A percentile compares a stretch with the other conserved stretches of the same genome.
Conservation (phyloP, 805 yeast genomes). For the Cyberlindnera maclurae region DNA sequence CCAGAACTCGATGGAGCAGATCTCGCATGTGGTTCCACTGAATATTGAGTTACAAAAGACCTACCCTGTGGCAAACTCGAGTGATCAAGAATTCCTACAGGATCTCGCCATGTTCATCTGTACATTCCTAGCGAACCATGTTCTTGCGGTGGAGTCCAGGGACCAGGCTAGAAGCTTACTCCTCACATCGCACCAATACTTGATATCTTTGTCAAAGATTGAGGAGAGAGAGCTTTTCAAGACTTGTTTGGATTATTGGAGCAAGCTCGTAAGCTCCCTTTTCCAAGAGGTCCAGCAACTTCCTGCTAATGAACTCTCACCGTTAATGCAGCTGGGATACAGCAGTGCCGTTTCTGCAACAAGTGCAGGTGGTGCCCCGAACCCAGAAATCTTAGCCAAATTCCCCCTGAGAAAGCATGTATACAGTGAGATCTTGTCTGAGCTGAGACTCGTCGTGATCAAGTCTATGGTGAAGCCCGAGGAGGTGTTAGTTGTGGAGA, state of each 20-base stretch:
- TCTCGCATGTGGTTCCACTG: slow-evolving; percentile 62
- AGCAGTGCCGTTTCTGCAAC: slow-evolving; percentile 29
- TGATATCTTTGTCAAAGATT: slow-evolving; percentile 78
- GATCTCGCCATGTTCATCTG: slow-evolving; percentile 91
- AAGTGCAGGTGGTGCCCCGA: slow-evolving; percentile 73
- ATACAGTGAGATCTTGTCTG: slow-evolving; percentile 71
- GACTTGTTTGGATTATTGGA: slow-evolving; percentile 94
- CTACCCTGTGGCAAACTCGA: slow-evolving; percentile 67
- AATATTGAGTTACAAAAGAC: slow-evolving; percentile 62
- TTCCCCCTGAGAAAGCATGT: slow-evolving; percentile 81
- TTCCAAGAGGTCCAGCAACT: slow-evolving; percentile 80
- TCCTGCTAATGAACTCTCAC: slow-evolving; percentile 66
- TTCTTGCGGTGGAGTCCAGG: slow-evolving; percentile 51
- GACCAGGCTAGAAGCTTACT: slow-evolving; percentile 51
- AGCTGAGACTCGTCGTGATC: slow-evolving; percentile 84
- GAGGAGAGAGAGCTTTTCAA: slow-evolving; percentile 96
- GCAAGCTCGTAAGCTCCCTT: slow-evolving; percentile 71
- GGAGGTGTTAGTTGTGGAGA: slow-evolving; percentile 93
- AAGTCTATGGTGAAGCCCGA: slow-evolving; percentile 98
- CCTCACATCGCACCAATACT: slow-evolving; percentile 67
- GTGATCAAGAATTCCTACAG: slow-evolving; percentile 90
- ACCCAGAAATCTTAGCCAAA: slow-evolving; percentile 70
- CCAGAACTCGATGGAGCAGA: slow-evolving; percentile 62
- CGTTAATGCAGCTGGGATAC: slow-evolving; percentile 62
- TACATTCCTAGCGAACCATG: slow-evolving; percentile 74